phyloP scores from a whole-genome alignment of 345 rosid species.

The Eucalyptus cloeziana region DNA sequence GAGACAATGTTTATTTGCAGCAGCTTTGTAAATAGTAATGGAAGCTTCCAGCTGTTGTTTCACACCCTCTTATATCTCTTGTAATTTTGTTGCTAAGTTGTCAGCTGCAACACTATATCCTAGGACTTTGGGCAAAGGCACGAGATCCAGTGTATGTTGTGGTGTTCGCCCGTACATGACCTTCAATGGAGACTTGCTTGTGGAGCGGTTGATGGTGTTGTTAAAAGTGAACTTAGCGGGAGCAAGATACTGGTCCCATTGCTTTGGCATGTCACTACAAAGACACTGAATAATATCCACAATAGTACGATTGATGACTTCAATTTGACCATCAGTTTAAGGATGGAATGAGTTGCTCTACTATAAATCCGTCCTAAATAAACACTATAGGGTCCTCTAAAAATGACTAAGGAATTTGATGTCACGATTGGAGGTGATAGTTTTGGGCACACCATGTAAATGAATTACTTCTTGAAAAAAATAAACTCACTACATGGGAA shows the following conservation, averaged over 20 bases:
- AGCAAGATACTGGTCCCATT: not conserved
- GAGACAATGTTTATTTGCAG: not conserved
- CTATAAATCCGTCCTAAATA: not conserved
- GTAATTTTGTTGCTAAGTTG: not conserved
- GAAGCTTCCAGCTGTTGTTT: not conserved
- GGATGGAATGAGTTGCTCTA: not conserved
- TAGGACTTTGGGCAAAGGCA: not conserved
- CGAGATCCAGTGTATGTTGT: not conserved
- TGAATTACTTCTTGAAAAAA: not conserved
- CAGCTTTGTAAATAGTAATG: not conserved
- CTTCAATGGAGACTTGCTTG: not conserved
- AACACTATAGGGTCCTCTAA: not conserved
- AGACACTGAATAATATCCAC: not conserved
- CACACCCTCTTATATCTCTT: not conserved
- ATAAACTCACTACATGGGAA: not conserved
- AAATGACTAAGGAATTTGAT: not conserved
- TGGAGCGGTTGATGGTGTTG: not conserved
- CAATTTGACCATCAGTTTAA: accelerated
- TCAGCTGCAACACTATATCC: not conserved
- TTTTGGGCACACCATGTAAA: not conserved
- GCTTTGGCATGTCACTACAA: not conserved
- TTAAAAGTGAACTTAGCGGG: not conserved
- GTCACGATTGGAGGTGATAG: not conserved
- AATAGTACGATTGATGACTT: not conserved
- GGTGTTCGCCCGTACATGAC: not conserved